phyloP scores from a whole-genome alignment of 2,329 filamentous ascomycete species.

The Aspergillus aculeatinus region DNA sequence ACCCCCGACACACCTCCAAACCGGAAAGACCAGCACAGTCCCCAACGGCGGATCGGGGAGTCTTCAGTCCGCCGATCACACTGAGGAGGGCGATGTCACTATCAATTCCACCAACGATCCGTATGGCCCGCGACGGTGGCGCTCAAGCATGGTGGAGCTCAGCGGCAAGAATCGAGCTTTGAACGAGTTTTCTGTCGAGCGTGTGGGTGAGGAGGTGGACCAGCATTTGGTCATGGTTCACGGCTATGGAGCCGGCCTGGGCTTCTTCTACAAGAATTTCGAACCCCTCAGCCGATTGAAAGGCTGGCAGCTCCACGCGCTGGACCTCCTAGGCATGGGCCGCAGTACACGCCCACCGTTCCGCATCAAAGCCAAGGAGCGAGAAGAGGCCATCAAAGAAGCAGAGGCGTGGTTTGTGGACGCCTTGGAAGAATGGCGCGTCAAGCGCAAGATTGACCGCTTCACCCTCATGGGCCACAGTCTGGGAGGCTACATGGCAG shows the following conservation, averaged over 20 bases:
- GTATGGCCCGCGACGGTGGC: constrained; percentile 81
- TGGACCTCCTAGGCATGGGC: constrained; percentile 96
- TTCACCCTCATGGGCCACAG: constrained; percentile 94
- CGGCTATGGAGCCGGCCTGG: constrained; percentile 91
- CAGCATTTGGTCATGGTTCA: constrained; percentile 94
- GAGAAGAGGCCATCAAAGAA: constrained; percentile 76
- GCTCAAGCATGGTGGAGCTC: constrained; percentile 78
- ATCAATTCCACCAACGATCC: constrained; percentile 64
- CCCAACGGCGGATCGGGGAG: constrained; percentile 31
- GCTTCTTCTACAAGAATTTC: constrained; percentile 98
- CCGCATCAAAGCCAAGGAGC: constrained; percentile 78
- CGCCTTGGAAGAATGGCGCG: constrained; percentile 92
- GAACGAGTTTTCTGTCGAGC: constrained; percentile 90
- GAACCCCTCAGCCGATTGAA: constrained; percentile 75
- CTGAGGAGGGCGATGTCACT: constrained; percentile 46
- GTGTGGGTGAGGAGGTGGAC: constrained; percentile 73
- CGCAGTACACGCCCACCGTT: constrained; percentile 82
- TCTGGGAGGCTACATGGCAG: constrained; percentile 89
- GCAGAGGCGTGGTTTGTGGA: constrained; percentile 97
- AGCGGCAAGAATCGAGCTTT: constrained; percentile 81
- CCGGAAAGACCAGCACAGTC: constrained; percentile 45
- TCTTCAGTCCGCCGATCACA: constrained; percentile 37
- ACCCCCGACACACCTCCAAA: constrained; percentile 68
- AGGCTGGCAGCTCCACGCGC: constrained; percentile 85
- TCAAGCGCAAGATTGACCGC: constrained; percentile 81